Base-by-base conservation (phyloP, 2,329 filamentous ascomycete species). In the Talaromyces sp. region DNA sequence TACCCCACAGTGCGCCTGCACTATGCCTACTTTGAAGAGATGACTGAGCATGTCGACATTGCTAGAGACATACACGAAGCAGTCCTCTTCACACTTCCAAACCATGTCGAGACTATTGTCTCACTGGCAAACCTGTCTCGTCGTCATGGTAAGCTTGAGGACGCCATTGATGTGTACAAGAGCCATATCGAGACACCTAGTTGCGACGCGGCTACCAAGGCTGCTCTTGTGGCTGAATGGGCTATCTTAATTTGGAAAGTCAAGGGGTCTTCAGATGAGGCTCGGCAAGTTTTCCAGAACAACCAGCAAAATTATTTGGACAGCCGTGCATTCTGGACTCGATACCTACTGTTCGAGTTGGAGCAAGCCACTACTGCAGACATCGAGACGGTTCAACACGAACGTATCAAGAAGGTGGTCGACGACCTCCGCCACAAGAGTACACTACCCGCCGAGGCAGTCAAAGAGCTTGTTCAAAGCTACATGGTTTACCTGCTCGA, bases 11-110 rank as follows among this genome's bases (percentile, higher is more conserved):
- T 96, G 62, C 86, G 94, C 58, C 80, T 97, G 61, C 89, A 96
- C 70, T 97, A 92, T 78, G 93, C 94, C 13, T 91, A 92, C 66
- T 97, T 97, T 63, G 94, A 99, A 71, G 94, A 99, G 76, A 88
- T 89, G 73, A 81, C 83, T 40, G 89, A 85, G 4, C 85, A 91
- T 39, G 77, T 87, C 25, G 88, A 89, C 62, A 82, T 95, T 37
- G 91, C 93, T 10, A 84, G 88, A 60, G 91, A 89, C 59, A 92
- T 99, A 57, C 89, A 97, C 69, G 82, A 87, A 50, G 87, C 89
- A 1, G 88, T 99, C 56, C 79, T 97, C 33, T 77, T 86, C 63
- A 81, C 82, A 59, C 77, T 96, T 15, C 91, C 93, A 0, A 87
- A 89, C 63, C 89, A 93, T 63, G 82, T 96, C 48, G 91, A 97